Percentiles rank a stretch among this genome's conserved stretches.
phyloP scores from a whole-genome alignment of 495 filamentous ascomycete species.

The Arthonia radiata region DNA sequence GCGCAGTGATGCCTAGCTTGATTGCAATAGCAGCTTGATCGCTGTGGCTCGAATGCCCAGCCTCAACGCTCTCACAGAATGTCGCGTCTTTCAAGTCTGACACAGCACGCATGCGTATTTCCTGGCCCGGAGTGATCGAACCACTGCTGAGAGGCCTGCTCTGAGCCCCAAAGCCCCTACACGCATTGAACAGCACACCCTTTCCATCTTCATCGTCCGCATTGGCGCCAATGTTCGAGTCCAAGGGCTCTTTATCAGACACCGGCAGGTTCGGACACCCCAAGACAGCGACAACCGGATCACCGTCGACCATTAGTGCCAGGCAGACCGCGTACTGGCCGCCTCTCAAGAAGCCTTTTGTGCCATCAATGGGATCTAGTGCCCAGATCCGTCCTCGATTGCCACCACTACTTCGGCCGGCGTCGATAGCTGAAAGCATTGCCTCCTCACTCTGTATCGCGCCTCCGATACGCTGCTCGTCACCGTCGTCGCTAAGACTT shows the following conservation, averaged over 20 bases:
- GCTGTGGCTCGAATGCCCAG: slow-evolving; percentile 66
- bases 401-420: slow-evolving; percentile 59
- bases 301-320: slow-evolving; percentile 74
- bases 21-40: slow-evolving; percentile 67
- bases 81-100: slow-evolving; percentile 51
- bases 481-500: slow-evolving; percentile 39
- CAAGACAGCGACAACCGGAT: slow-evolving; percentile 80
- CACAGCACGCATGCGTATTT: slow-evolving; percentile 55
- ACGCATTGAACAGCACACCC: slow-evolving; percentile 67
- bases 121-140: slow-evolving; percentile 28
- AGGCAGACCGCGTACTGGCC: slow-evolving; percentile 95
- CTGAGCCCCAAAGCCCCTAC: slow-evolving; percentile 48
- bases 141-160: slow-evolving; percentile 43
- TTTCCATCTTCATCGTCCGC: slow-evolving; percentile 39
- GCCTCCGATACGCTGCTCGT: slow-evolving; percentile 48
- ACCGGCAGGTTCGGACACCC: slow-evolving; percentile 88
- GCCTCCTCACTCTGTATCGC: slow-evolving; percentile 37
- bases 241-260: slow-evolving; percentile 42
- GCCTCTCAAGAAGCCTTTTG: slow-evolving; percentile 89
- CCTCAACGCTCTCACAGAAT: slow-evolving; percentile 90
- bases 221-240: slow-evolving; percentile 38
- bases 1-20: slow-evolving; percentile 59
- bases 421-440: slow-evolving; percentile 73
- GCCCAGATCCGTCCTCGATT: slow-evolving; percentile 75
- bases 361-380: slow-evolving; percentile 91